Evolutionary conservation across 225 moss, liverwort and hornwort species (phyloP), one percentile per base, ranked within the genome.

Genomic region (Sphagnum contortum): DNA sequence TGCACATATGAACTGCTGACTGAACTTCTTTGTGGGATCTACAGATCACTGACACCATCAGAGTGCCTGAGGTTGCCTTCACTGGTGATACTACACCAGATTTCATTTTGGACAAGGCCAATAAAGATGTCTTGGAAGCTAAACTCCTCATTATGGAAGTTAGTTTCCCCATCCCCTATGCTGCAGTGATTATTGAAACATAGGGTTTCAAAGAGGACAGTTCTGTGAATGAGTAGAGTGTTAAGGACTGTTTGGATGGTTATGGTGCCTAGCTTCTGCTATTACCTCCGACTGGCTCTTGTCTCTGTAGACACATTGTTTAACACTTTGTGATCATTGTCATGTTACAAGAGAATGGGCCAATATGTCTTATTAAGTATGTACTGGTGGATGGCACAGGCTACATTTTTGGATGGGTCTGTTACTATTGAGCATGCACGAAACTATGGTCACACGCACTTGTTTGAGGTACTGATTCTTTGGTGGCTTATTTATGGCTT

Each of bases 81-180:
- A 98, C 93, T 9, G 98, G 98, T 58, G 98, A 98, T 55, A 98
- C 98, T 13, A 98, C 90, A 62, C 76, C 80, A 62, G 76, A 83
- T 62, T 98, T 98, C 66, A 87, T 98, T 52, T 64, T 89, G 45
- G 89, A 98, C 50, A 76, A 84, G 68, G 85, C 75, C 0, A 98
- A 98, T 64, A 64, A 69, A 68, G 93, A 93, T 70, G 79, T 80
- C n/a, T 60, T 98, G 11, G 83, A 76, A 49, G 98, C 98, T 44
- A 91, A 80, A 73, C 73, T 98, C 48, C 87, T 98, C 6, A 86
- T 98, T 65, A 87, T 93, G 93, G 98, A 98, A 91, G 98, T 94
- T 59, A 60, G 71, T 63, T 45, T 10, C 10, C 44, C 3, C 10
- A 29, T 29, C 2, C 62, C 2, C 62, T 46, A 12, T 70, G 57